Conservation (phyloP, 495 filamentous ascomycete species). For the Podospora pseudocomata region DNA sequence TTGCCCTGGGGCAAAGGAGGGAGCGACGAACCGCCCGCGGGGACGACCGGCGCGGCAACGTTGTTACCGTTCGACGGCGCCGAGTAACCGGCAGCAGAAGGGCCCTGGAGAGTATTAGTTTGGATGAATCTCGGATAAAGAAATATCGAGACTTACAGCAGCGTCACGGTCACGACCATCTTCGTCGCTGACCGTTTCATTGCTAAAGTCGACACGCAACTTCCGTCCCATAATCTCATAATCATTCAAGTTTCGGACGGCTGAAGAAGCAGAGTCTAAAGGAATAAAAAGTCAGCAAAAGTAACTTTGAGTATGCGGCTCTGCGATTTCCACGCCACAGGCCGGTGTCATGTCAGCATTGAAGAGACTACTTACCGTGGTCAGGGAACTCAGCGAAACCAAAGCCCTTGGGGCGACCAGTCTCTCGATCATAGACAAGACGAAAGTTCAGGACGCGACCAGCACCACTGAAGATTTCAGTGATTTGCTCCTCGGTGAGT, state of each 20-base stretch:
- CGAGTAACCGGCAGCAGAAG: conserved; percentile 14
- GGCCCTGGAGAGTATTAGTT: background rate
- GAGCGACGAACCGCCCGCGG: conserved; percentile 42
- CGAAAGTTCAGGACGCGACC: conserved; percentile 91
- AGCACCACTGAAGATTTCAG: conserved; percentile 80
- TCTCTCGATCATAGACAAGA: conserved; percentile 92
- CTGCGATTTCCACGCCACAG: background rate
- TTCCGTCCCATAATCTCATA: conserved; percentile 95
- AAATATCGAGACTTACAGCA: conserved; percentile 17
- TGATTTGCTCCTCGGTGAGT: conserved; percentile 90
- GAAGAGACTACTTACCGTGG: conserved; percentile 40
- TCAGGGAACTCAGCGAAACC: conserved; percentile 94
- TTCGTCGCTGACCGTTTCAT: conserved; percentile 79
- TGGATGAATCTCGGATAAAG: background rate
- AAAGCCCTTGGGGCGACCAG: conserved; percentile 91
- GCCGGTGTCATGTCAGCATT: too few species aligned
- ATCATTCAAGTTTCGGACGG: conserved; percentile 93
- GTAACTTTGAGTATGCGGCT: background rate
- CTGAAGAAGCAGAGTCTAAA: conserved; percentile 80
- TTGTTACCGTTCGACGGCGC: conserved; percentile 19
- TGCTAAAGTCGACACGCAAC: conserved; percentile 89
- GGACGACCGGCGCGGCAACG: conserved; percentile 28
- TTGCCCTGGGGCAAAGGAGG: conserved; percentile 81
- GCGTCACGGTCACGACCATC: conserved; percentile 37
- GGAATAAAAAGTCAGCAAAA: conserved; percentile 2